A percentile compares a stretch with the other conserved stretches of the same genome.
phyloP scores from a whole-genome alignment of 768 basidiomycete genomes.

The Termitomyces sp. region DNA sequence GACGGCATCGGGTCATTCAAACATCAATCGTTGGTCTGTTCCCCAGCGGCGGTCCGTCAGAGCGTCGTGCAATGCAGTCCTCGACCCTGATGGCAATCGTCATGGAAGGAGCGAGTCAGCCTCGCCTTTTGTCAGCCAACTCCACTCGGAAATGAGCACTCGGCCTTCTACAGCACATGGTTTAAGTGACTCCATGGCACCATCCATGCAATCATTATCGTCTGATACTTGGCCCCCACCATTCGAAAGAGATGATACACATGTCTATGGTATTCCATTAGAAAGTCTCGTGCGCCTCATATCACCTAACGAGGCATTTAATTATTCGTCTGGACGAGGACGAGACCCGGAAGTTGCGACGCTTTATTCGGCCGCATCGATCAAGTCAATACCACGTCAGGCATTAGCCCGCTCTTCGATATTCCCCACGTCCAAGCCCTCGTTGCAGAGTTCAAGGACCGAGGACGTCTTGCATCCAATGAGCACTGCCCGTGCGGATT shows the following conservation, averaged over 20 bases:
- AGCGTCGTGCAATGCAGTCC: conserved; percentile 13
- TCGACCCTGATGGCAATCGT: conserved; percentile 11
- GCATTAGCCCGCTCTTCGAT: conserved; percentile 25
- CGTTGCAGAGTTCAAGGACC: conserved; percentile 28
- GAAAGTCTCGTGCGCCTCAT: conserved; percentile 63
- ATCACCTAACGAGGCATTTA: conserved; percentile 60
- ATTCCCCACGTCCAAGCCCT: conserved; percentile 25
- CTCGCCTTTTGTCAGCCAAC: conserved; percentile 10
- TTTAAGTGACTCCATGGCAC: conserved; percentile 22
- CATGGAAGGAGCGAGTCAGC: conserved; percentile 14
- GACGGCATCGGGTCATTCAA: conserved; percentile 84
- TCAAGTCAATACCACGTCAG: conserved; percentile 59
- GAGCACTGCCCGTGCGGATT: conserved; percentile 41
- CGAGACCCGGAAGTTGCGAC: conserved; percentile 80
- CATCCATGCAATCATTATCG: conserved; percentile 28
- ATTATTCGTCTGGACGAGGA: conserved; percentile 30
- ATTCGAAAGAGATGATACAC: conserved; percentile 26
- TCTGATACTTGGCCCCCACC: conserved; percentile 23
- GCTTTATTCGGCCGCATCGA: conserved; percentile 79
- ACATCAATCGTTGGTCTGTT: conserved; percentile 76
- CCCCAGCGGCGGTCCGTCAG: conserved; percentile 42
- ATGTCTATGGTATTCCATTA: conserved; percentile 61
- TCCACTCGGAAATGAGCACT: conserved; percentile 18
- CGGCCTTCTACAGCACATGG: conserved; percentile 25
- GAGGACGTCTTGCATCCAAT: conserved; percentile 30